Evolutionary conservation across 179 eudicot genomes (phyloP), one percentile per base, ranked within the genome.

Genomic region (Silene vulgaris): DNA sequence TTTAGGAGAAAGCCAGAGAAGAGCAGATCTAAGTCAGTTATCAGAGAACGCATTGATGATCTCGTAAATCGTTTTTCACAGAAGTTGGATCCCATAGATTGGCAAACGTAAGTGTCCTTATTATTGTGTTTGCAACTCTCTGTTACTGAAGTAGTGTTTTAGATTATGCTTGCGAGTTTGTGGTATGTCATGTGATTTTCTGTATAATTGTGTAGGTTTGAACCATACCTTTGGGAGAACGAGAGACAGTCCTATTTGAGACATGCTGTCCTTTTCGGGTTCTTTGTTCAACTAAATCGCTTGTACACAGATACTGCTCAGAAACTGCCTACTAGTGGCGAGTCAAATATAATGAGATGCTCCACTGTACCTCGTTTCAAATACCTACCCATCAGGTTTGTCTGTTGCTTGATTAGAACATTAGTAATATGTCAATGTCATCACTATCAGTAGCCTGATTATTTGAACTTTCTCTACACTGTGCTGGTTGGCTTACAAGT

Each of bases 181-280:
- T 23, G 59, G 35, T 30, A 20, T 73, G 54, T 80, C 23, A 73
- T 56, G 17, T 61, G 60, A 23, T 71, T 62, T 71, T 62, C 26
- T 12, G 52, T 37, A 13, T 65, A 28, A 17, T 14, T 72, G 75
- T 83, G 81, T 82, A 95, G 99, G 86, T 92, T 86, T 81, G 93
- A 95, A 81, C 97, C 97, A 43, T 95, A 92, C 83, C 85, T 95
- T 29, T 92, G 97, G 99, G 97, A 95, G 85, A 95, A 92, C 85
- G 99, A 89, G 85, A 95, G 79, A 78, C 99, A 95, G 82, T 89
- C 95, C 45, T 92, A 90, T 78, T 86, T 92, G 61, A 88, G 99
- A 76, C 95, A 95, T 77, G 95, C 97, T 72, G 93, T 95, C 77
- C 95, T 95, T 37, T 92, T 87, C 76, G 99, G 99, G 30, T 95